Conservation (phyloP, 2,329 filamentous ascomycete genomes). For the Ilyonectria sp. region DNA sequence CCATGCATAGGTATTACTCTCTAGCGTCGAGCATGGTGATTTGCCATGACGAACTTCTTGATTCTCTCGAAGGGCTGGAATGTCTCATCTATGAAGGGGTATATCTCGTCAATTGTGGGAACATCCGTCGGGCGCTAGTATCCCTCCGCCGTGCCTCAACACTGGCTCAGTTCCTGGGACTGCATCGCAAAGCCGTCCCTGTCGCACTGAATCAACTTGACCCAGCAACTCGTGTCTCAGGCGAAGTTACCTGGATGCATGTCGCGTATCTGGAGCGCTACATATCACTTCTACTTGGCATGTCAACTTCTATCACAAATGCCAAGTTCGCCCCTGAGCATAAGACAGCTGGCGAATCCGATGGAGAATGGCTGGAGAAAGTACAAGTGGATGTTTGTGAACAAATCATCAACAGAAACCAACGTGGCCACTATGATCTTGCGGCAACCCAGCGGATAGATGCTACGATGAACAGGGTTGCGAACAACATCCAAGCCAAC, state of each 20-base stretch:
- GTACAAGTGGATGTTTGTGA: constrained; percentile 4
- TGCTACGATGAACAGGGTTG: not conserved
- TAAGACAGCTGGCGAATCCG: not conserved
- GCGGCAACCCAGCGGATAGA: constrained; percentile 2
- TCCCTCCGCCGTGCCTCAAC: constrained; percentile 7
- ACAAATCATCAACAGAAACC: constrained; percentile 10
- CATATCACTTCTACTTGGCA: constrained; percentile 7
- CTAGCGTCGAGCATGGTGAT: constrained; percentile 9
- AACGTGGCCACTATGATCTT: constrained; percentile 7
- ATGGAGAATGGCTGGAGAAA: constrained; percentile 8
- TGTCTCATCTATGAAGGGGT: constrained; percentile 12
- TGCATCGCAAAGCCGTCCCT: not conserved
- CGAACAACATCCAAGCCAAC: constrained; percentile 4
- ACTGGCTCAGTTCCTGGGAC: constrained; percentile 11
- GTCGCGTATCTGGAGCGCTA: constrained; percentile 11
- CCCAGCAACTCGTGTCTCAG: constrained; percentile 1
- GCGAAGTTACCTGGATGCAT: constrained; percentile 1
- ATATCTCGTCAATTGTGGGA: constrained; percentile 11
- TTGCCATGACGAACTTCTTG: constrained; percentile 14
- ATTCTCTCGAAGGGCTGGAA: constrained; percentile 9
- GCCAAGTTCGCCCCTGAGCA: not conserved
- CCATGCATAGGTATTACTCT: constrained; percentile 1
- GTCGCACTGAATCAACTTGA: constrained; percentile 8
- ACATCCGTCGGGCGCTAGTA: constrained; percentile 4
- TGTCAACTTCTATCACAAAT: constrained; percentile 13